Percentiles rank a stretch among this genome's conserved stretches.
Conservation (phyloP, 2,329 filamentous ascomycete species). For the Metarhizium humberi region DNA sequence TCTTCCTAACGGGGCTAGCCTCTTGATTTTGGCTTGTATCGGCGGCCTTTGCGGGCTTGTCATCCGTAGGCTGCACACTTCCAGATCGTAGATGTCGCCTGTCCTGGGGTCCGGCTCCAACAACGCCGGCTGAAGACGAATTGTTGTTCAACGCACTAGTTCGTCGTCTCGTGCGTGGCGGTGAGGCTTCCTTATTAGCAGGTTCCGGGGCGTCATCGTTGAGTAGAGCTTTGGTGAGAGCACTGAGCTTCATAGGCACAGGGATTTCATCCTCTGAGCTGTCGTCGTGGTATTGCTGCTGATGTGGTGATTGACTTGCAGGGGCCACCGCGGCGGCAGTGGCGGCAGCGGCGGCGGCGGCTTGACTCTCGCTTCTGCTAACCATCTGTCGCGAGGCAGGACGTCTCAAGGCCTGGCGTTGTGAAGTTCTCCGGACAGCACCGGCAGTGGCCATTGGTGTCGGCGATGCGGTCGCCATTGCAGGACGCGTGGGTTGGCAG, state of each 20-base stretch:
- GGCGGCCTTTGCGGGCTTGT: slow-evolving; percentile 1
- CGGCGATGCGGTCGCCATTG: slow-evolving; percentile 45
- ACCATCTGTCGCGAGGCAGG: slow-evolving; percentile 36
- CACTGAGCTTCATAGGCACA: slow-evolving; percentile 87
- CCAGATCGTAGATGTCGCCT: slow-evolving; percentile 37
- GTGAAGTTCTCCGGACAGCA: slow-evolving; percentile 42
- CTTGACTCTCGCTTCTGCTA: slow-evolving; percentile 36
- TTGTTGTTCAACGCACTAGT: slow-evolving; percentile 32
- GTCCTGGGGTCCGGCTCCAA: slow-evolving; percentile 30
- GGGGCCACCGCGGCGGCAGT: slow-evolving; percentile 14
- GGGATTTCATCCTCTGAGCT: slow-evolving; percentile 93
- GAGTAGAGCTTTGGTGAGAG: slow-evolving; percentile 79
- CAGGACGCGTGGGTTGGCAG: slow-evolving; percentile 12
- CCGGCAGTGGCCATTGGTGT: slow-evolving; percentile 44
- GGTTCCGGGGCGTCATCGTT: slow-evolving; percentile 48
- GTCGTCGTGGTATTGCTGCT: slow-evolving; percentile 52
- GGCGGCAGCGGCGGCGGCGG: slow-evolving; percentile 18
- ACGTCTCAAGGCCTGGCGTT: slow-evolving; percentile 45
- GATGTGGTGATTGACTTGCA: slow-evolving; percentile 26
- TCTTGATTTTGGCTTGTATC: slow-evolving; percentile 28
- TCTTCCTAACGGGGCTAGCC: slow-evolving; percentile 43
- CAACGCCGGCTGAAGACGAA: slow-evolving; percentile 22
- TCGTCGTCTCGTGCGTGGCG: slow-evolving; percentile 39
- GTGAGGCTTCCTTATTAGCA: slow-evolving; percentile 29
- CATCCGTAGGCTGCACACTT: slow-evolving; percentile 32